Percentiles rank a stretch among this genome's conserved stretches.
Evolutionary conservation across 495 filamentous ascomycete genomes (phyloP).

Genomic region (Neurospora africana): DNA sequence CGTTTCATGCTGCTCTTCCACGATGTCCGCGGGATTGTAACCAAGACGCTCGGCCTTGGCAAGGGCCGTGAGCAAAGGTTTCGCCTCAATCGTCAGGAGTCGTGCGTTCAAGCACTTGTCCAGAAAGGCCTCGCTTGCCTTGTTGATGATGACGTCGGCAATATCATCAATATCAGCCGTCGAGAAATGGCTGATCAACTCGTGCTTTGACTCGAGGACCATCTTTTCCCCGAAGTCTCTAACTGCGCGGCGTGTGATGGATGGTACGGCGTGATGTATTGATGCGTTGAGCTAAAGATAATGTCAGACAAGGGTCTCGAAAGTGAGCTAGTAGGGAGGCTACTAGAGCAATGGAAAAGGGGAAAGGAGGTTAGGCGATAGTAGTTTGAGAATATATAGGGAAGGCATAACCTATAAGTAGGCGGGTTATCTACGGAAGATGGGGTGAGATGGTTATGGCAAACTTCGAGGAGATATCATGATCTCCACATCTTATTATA

Average conservation of each 20-base stretch:
- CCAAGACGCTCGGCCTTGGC: constrained; percentile 40
- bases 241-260: constrained; percentile 30
- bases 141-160: constrained; percentile 26
- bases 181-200: constrained; percentile 29
- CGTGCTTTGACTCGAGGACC: constrained; percentile 28
- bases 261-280: constrained; percentile 30
- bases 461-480: neutral
- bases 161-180: constrained; percentile 29
- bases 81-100: constrained; percentile 36
- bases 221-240: constrained; percentile 36
- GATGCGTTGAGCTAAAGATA: constrained; percentile 32
- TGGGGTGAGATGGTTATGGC: neutral
- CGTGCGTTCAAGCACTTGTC: constrained; percentile 36
- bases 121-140: constrained; percentile 35
- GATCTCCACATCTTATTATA: neutral
- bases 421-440: neutral
- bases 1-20: constrained; percentile 26
- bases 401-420: neutral
- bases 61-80: constrained; percentile 37
- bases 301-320: neutral
- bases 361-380: neutral
- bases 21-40: constrained; percentile 32
- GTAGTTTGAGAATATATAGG: neutral
- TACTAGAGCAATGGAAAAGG: neutral
- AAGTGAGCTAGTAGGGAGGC: neutral